A percentile compares a stretch with the other conserved stretches of the same genome.
Evolutionary conservation across 139 green algal species (phyloP).

Genomic region (Astrephomene gubernaculifera): DNA sequence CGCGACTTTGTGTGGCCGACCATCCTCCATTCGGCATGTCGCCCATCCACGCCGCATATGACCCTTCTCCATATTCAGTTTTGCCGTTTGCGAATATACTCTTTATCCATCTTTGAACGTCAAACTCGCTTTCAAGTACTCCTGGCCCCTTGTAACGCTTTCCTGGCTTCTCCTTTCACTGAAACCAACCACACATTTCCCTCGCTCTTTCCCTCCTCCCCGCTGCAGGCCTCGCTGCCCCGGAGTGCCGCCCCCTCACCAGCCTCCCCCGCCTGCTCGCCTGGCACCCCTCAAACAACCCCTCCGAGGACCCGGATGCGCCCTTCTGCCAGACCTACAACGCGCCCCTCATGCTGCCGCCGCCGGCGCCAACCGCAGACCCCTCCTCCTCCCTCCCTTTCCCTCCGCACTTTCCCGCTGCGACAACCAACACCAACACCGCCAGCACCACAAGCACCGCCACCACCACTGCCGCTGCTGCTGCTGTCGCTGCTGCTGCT

Average conservation of each 20-base stretch:
- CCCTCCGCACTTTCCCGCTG: neutral
- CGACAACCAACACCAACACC: too few species aligned
- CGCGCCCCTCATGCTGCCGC: conserved; percentile 23
- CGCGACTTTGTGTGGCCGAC: too few species aligned
- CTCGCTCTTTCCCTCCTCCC: neutral
- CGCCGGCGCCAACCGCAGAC: too few species aligned
- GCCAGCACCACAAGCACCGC: too few species aligned
- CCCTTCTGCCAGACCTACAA: conserved; percentile 44
- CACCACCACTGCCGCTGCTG: too few species aligned
- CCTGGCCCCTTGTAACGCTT: neutral
- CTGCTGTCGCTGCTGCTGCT: too few species aligned
- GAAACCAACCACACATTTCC: neutral
- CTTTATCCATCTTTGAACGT: too few species aligned
- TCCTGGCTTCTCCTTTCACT: neutral
- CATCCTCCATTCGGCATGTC: too few species aligned
- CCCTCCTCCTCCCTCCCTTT: neutral
- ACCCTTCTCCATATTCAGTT: too few species aligned
- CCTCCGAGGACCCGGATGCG: conserved; percentile 10
- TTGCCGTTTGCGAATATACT: too few species aligned
- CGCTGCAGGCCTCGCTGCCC: conserved; percentile 6
- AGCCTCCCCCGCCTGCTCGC: neutral
- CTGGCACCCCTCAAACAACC: conserved; percentile 3
- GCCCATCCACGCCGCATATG: neutral
- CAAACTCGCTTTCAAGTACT: neutral
- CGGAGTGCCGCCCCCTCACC: conserved; percentile 14